Evolutionary conservation across 345 rosid genomes (phyloP).

Genomic region (Linum trigynum): DNA sequence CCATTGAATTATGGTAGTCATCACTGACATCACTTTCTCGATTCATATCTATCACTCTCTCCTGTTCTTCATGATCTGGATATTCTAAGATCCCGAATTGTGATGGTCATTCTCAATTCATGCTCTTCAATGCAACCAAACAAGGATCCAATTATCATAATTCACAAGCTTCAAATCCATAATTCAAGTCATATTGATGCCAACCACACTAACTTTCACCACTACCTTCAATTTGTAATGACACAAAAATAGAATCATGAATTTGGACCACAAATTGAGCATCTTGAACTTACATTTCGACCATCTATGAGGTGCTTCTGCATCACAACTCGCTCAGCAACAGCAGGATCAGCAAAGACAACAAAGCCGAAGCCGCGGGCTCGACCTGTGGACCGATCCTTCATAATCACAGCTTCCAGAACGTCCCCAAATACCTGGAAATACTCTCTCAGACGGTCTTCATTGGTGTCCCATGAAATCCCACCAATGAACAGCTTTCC

Average conservation of each 20-base stretch:
- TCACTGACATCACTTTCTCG: too few species aligned
- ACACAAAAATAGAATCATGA: neutral
- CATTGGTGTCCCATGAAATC: constrained; percentile 90
- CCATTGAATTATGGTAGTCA: neutral
- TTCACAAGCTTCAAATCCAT: neutral
- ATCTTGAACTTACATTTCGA: constrained; percentile 52
- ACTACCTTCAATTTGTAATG: neutral
- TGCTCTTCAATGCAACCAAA: too few species aligned
- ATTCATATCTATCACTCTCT: too few species aligned
- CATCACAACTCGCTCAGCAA: constrained; percentile 71
- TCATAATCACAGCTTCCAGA: constrained; percentile 80
- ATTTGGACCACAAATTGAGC: too few species aligned
- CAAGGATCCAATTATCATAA: neutral
- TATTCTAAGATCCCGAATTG: too few species aligned
- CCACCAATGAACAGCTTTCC: constrained; percentile 92
- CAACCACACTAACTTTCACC: neutral
- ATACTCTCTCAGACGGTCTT: constrained; percentile 77
- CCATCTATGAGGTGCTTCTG: constrained; percentile 75
- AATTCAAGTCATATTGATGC: neutral
- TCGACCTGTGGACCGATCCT: constrained; percentile 88
- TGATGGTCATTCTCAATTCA: too few species aligned
- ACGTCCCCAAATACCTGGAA: constrained; percentile 74
- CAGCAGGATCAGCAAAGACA: constrained; percentile 69
- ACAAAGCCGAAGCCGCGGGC: constrained; percentile 94
- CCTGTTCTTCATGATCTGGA: too few species aligned